phyloP scores from a whole-genome alignment of 2,329 filamentous ascomycete species.

The Monilinia fructigena region DNA sequence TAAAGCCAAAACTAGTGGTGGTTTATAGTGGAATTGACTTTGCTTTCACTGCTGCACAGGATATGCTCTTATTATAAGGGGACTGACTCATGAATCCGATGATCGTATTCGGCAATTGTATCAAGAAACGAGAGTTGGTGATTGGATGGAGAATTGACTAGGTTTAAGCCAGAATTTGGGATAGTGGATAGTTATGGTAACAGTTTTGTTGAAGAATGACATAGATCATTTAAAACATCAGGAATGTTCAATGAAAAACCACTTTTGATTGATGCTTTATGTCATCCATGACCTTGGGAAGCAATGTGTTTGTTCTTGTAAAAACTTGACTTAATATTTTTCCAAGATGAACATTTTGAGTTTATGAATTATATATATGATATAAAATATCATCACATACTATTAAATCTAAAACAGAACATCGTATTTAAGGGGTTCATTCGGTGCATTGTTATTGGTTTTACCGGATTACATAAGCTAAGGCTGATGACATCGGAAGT shows the following conservation, averaged over 20 bases:
- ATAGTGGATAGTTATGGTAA: neutral
- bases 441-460: constrained; percentile 8
- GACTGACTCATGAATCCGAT: neutral
- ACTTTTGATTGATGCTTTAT: neutral
- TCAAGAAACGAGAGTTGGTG: neutral
- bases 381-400: neutral
- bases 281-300: neutral
- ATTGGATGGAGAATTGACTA: neutral
- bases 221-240: neutral
- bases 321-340: neutral
- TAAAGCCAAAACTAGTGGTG: constrained; percentile 13
- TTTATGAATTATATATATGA: neutral
- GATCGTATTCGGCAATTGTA: neutral
- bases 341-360: neutral
- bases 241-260: neutral
- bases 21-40: neutral
- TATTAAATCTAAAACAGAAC: constrained; percentile 14
- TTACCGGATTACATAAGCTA: constrained; percentile 12
- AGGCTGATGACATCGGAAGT: constrained; percentile 22
- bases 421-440: constrained; percentile 18
- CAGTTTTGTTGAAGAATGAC: neutral
- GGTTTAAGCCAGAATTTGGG: neutral
- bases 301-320: neutral
- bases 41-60: neutral
- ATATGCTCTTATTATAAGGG: neutral